Evolutionary conservation across 2,329 filamentous ascomycete genomes (phyloP), one percentile per base, ranked within the genome.

Genomic region (Colletotrichum sojae): DNA sequence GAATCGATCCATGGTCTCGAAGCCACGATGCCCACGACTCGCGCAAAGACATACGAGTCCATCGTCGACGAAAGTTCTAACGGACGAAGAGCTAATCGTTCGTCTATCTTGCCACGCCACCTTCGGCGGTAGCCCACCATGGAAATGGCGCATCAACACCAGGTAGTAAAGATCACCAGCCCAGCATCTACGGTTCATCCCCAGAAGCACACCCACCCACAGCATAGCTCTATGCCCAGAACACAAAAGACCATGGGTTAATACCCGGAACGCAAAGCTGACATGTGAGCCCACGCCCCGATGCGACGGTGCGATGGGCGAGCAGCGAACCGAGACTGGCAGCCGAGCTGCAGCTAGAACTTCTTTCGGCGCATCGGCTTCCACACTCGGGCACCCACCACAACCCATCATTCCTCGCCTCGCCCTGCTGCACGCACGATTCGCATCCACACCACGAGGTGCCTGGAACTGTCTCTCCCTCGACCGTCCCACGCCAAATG

Each of bases 331-430:
- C 66, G 27, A 60, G 40, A 20, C 16, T 51, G 61, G 40, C 39
- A 66, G 36, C 40, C 48, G 55, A 60, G 27, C 54, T 66, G 61
- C 61, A 66, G 43, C 49, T 56, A 56, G 15, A 39, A 36, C 61
- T 51, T 55, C 49, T 51, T 60, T 45, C 20, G 61, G 61, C 48
- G 20, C 31, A 51, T 59, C 49, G 18, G 22, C 25, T 60, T 48
- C 51, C 20, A 39, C 51, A 27, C n/a, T n/a, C 36, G 55, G 31
- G 16, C 40, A 53, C 22, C 45, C 43, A 18, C 8, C 36, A 9
- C 31, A 8, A 10, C 31, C 31, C 31, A 36, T 8, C 10, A 10
- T 36, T 4, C 6, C 31, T 36, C 31, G 31, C 59, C 27, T 40
- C 4, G 13, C 31, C 18, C 59, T 57, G 16, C 59, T 58, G 39